Evolutionary conservation across 2,329 filamentous ascomycete species (phyloP), one percentile per base, ranked within the genome.

Genomic region (Aureobasidium sp.): DNA sequence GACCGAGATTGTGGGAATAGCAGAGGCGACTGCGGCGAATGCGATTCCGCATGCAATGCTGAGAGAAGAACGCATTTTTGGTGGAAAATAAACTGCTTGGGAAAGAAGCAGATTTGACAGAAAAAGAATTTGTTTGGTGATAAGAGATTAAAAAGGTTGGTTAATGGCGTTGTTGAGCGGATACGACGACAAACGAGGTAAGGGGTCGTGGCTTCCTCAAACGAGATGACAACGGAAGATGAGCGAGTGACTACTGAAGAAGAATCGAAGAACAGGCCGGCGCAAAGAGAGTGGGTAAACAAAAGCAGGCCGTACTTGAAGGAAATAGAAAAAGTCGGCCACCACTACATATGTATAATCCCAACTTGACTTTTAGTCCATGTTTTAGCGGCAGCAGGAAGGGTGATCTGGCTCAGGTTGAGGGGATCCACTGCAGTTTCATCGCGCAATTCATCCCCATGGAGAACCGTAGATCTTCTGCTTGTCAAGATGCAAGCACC

Each of bases 1-100:
- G 45, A 76, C 75, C n/a, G 78, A 77, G 65, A 87, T 82, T 60
- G 81, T 81, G 39, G 81, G 76, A 52, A 85, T 76, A 34, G 82
- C 78, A 67, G 72, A 69, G 61, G 75, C 78, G 62, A 69, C 68
- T 21, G 70, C 67, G 16, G 66, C 66, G n/a, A 67, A 60, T n/a
- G 61, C 61, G n/a, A 48, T n/a, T 32, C 53, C 30, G 53, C 44
- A 49, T 10, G 44, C 41, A n/a, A 50, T 34, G 30, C 42, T 41
- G 16, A 52, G 37, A 44, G 45, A 42, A 16, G 21, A 50, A 27
- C 57, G 47, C 47, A 60, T 52, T 25, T 25, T 60, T 52, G 47
- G 21, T 36, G 29, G 15, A 47, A 3, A 10, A 13, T 15, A 15
- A 30, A 48, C n/a, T 41, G 45, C 30, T 52, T 13, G 4, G 16